Evolutionary conservation across 2,329 filamentous ascomycete species (phyloP).

Genomic region (Rutstroemia sp.): DNA sequence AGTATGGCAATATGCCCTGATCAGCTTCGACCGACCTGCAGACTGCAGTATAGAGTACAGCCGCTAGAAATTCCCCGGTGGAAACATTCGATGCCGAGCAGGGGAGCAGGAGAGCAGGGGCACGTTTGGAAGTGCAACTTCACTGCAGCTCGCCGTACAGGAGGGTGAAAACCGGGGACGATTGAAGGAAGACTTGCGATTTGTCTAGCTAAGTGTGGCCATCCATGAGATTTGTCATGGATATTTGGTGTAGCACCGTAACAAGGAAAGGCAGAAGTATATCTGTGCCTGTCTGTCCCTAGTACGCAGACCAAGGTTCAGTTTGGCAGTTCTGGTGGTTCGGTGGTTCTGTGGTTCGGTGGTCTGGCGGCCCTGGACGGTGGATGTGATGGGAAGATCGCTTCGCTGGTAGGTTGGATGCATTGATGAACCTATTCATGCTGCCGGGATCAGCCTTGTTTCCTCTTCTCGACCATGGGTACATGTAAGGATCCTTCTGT

Average conservation of each 20-base stretch:
- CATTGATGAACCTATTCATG: slow-evolving; percentile 7
- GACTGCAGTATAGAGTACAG: slow-evolving; percentile 1
- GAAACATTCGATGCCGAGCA: slow-evolving; percentile 10
- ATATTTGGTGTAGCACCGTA: neutral
- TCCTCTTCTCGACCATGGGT: neutral
- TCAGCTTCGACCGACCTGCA: neutral
- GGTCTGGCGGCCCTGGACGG: too few relatives aligned
- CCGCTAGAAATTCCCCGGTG: slow-evolving; percentile 10
- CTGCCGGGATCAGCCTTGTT: slow-evolving; percentile 9
- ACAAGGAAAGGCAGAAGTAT: neutral
- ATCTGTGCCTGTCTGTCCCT: neutral
- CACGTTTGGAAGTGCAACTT: slow-evolving; percentile 5
- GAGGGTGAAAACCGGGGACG: neutral
- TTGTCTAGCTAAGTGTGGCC: slow-evolving; percentile 1
- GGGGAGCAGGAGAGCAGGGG: neutral
- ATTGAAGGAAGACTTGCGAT: slow-evolving; percentile 10
- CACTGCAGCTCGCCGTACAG: slow-evolving; percentile 2
- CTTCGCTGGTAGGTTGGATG: slow-evolving; percentile 5
- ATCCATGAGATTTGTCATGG: neutral
- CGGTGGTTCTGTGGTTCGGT: neutral
- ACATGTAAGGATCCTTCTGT: slow-evolving; percentile 5
- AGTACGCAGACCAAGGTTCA: neutral
- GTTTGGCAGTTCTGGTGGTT: neutral
- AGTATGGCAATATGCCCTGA: neutral
- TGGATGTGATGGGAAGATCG: neutral